Base-by-base conservation (phyloP, 805 yeast species). In the Candida railenensis region DNA sequence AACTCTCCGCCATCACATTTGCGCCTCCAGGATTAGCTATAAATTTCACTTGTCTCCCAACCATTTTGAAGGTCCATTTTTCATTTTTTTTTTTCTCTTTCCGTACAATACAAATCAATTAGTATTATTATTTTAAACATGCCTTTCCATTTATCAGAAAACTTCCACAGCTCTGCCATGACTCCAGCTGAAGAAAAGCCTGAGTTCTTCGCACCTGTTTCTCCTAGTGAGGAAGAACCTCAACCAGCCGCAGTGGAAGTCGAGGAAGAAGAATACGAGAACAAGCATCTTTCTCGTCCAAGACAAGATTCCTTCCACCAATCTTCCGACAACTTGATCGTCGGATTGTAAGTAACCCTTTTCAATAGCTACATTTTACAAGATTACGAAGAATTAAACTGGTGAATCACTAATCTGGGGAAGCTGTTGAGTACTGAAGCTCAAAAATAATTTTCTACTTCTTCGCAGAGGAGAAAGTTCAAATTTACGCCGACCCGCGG, bases 241-340 rank as follows among this genome's bases (percentile, higher is more conserved):
- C 34, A 40, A 15, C 33, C 25, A 20, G 16, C 7, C 7, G 36
- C 36, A 7, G 12, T n/a, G 3, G 43, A 25, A 5, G 34, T 14
- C 19, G 40, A 42, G 9, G 40, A 33, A 22, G 28, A 16, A 11
- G 37, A 18, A 5, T 33, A 32, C 34, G 38, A 34, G 8, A 33
- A 34, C 40, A n/a, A n/a, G 3, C 45, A 34, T 22, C 38, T 30
- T 14, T 34, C 45, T 15, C 45, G 45, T 36, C 45, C 45, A 15
- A 42, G 45, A 42, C 45, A 42, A 36, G 45, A 42, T 16, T 42
- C 45, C 7, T 46, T 48, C 36, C 53, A 46, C 36, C 46, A 49
- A n/a, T 56, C 61, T 5, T 56, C 61, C 20, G 61, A 56, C 43
- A 56, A 56, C 44, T 52, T 56, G 45, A 51, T 54, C 40, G 56